Evolutionary conservation across 345 rosid species (phyloP).

Genomic region (Aurinia saxatilis): DNA sequence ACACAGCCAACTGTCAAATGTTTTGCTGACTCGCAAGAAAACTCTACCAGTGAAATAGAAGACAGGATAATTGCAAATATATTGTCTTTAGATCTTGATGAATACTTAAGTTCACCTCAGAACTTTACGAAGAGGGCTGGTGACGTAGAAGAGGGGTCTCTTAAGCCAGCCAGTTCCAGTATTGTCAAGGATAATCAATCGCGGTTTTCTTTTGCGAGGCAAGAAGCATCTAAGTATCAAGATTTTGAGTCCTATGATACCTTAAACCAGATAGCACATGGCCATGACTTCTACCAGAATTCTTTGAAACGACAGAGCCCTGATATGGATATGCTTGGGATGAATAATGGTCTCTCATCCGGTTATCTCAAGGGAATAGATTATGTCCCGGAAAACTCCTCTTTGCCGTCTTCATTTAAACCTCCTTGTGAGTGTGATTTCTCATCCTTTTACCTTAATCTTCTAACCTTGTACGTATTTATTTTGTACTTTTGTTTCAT

Average conservation of each 20-base stretch:
- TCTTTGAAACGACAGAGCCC: slow-evolving; percentile 35
- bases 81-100: slow-evolving; percentile 69
- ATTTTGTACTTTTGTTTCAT: not conserved
- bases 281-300: slow-evolving; percentile 32
- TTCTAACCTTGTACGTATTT: slow-evolving; percentile 1
- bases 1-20: slow-evolving; percentile 17
- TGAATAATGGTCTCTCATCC: slow-evolving; percentile 42
- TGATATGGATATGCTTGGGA: slow-evolving; percentile 37
- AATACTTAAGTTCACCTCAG: slow-evolving; percentile 64
- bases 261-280: slow-evolving; percentile 34
- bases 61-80: slow-evolving; percentile 71
- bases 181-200: slow-evolving; percentile 62
- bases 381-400: slow-evolving; percentile 28
- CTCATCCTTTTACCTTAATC: not conserved
- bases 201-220: slow-evolving; percentile 90
- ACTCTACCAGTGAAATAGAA: slow-evolving; percentile 43
- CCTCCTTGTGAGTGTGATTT: slow-evolving; percentile 48
- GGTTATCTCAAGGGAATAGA: slow-evolving; percentile 42
- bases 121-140: slow-evolving; percentile 48
- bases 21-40: not conserved
- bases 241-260: slow-evolving; percentile 32
- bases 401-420: slow-evolving; percentile 41
- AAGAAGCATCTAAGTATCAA: slow-evolving; percentile 48
- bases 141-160: slow-evolving; percentile 46
- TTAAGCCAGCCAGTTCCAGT: slow-evolving; percentile 39